Conservation (phyloP, 352 stramenopile species). For the Pseudoperonospora humuli region DNA sequence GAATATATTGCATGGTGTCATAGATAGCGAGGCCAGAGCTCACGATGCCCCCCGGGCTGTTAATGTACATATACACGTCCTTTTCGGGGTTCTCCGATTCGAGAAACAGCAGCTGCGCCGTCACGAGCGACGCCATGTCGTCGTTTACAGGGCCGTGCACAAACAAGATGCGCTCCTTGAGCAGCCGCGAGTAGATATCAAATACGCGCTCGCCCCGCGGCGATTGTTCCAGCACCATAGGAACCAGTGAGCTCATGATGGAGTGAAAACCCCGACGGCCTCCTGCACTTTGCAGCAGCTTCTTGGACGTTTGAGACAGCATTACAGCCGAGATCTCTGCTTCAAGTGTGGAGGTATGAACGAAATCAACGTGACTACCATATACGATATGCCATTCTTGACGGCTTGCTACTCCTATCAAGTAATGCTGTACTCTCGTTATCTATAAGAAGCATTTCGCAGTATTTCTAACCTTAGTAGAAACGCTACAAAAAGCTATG, state of each 20-base stretch:
- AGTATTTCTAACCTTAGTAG: too few species aligned
- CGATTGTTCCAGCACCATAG: conserved; percentile 92
- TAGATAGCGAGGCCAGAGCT: conserved; percentile 97
- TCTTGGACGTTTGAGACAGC: conserved; percentile 8
- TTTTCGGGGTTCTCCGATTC: conserved; percentile 95
- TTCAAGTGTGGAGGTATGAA: conserved; percentile 28
- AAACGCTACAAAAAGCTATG: background rate
- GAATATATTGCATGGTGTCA: conserved; percentile 98
- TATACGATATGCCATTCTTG: too few species aligned
- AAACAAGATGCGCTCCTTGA: conserved; percentile 97
- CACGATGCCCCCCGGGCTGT: conserved; percentile 95
- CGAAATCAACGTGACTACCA: conserved; percentile 1
- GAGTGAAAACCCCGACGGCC: conserved; percentile 41
- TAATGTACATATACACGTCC: conserved; percentile 99
- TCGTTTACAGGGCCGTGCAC: conserved; percentile 92
- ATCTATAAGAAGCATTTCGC: background rate
- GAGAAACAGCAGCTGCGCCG: conserved; percentile 91
- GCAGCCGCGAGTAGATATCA: conserved; percentile 96
- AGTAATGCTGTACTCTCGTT: too few species aligned
- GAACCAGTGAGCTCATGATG: conserved; percentile 72
- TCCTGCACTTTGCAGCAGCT: conserved; percentile 6
- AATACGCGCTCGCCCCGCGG: conserved; percentile 91
- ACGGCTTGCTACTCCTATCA: too few species aligned
- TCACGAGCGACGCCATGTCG: conserved; percentile 77
- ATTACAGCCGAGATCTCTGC: conserved; percentile 9